Evolutionary conservation across 345 rosid species (phyloP).

Genomic region (Eucalyptus sp.): DNA sequence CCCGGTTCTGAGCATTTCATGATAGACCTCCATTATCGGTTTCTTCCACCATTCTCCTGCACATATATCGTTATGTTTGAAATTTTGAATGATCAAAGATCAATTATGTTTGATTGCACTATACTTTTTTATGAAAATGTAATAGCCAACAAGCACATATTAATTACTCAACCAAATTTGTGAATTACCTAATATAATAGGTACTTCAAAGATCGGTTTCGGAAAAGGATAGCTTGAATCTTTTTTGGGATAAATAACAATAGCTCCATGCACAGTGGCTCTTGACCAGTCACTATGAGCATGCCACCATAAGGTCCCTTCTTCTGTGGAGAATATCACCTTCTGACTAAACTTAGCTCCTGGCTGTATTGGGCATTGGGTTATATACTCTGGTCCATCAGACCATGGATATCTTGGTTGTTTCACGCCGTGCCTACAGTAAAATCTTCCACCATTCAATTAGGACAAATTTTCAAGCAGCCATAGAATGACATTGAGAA

Average conservation of each 20-base stretch:
- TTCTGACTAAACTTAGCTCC: constrained; percentile 11
- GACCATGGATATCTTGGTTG: constrained; percentile 30
- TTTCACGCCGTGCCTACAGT: constrained; percentile 26
- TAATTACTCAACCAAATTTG: background rate
- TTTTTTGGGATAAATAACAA: constrained; percentile 9
- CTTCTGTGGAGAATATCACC: constrained; percentile 12
- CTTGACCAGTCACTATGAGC: constrained; percentile 21
- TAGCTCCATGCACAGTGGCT: constrained; percentile 27
- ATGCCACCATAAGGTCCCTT: constrained; percentile 15
- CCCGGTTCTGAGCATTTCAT: constrained; percentile 5
- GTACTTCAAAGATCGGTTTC: constrained; percentile 21
- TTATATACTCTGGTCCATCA: constrained; percentile 34
- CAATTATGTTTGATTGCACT: background rate
- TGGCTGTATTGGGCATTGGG: constrained; percentile 24
- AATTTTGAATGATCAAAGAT: background rate
- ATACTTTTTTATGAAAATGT: no score
- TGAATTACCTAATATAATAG: constrained; percentile 15
- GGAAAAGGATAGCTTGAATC: constrained; percentile 16
- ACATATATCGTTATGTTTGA: background rate
- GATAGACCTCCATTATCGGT: constrained; percentile 5
- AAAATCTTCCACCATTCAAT: background rate
- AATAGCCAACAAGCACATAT: background rate
- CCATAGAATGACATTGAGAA: background rate
- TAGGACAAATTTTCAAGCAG: background rate
- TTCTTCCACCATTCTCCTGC: constrained; percentile 39